phyloP scores from a whole-genome alignment of 345 rosid species.

The Rhodamnia argentea region DNA sequence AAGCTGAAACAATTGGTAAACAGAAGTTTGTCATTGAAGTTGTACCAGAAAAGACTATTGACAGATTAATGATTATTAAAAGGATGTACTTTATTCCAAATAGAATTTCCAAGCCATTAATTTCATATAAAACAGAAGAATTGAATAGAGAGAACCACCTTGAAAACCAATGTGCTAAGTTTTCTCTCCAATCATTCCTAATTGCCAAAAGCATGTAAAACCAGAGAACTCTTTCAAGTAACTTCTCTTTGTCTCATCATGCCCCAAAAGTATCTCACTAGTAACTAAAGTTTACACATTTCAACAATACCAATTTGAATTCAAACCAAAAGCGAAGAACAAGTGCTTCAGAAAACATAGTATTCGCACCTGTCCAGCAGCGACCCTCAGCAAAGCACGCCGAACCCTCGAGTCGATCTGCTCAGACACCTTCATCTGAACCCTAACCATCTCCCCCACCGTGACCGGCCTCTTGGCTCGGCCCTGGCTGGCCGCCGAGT shows the following conservation, averaged over 20 bases:
- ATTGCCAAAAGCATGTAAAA: background rate
- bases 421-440: constrained; percentile 79
- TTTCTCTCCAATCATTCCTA: background rate
- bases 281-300: background rate
- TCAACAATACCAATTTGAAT: constrained; percentile 1
- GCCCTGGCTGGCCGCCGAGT: constrained; percentile 6
- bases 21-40: background rate
- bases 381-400: constrained; percentile 69
- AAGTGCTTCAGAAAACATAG: background rate
- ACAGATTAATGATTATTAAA: background rate
- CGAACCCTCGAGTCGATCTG: constrained; percentile 80
- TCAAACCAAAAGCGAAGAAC: background rate
- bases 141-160: background rate
- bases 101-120: background rate
- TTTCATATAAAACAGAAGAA: too few species aligned
- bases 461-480: constrained; percentile 43
- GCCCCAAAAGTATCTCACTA: background rate
- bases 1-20: constrained; percentile 40
- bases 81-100: background rate
- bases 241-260: background rate
- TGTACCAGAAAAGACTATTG: background rate
- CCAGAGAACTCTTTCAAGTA: background rate
- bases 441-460: constrained; percentile 70
- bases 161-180: background rate
- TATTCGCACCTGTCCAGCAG: constrained; percentile 69